These are phyloP conservation scores for Citrullus amarus DNA, from an alignment of 306 rosid genomes.

Conservation along the genomic window DNA sequence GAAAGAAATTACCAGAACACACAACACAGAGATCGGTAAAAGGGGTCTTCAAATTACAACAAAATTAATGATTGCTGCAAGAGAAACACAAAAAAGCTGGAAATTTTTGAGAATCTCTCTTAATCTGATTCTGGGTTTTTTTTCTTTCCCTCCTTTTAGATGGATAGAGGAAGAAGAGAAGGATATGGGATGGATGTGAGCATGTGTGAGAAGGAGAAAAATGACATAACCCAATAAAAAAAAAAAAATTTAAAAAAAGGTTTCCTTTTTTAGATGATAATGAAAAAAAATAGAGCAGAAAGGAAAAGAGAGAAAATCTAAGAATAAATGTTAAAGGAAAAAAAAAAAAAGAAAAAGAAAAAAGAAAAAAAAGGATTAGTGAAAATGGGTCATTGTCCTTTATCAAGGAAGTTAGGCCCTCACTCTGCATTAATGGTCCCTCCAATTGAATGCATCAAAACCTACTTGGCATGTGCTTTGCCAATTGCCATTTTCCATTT, in stretches of 20 bases:
- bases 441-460: slow-evolving; percentile 9
- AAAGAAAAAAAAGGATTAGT: not conserved
- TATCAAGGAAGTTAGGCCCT: slow-evolving; percentile 9
- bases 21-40: not conserved
- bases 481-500: not conserved
- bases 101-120: slow-evolving; percentile 2
- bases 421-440: slow-evolving; percentile 6
- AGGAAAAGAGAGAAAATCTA: not conserved
- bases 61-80: slow-evolving; percentile 5
- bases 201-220: slow-evolving; percentile 1
- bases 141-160: not conserved
- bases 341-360: not conserved
- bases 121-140: not conserved
- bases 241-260: not conserved
- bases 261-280: slow-evolving; percentile 1
- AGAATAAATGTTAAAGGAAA: not conserved
- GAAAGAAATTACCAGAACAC: slow-evolving; percentile 1
- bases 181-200: slow-evolving; percentile 11
- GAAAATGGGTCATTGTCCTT: slow-evolving; percentile 3
- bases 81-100: not conserved
- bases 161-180: not conserved
- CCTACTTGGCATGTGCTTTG: slow-evolving; percentile 15
- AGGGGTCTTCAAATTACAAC: not conserved
- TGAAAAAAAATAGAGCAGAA: not conserved
- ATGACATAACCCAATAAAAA: not conserved